Conservation (phyloP, 306 rosid genomes). For the Fragaria nilgerrensis region DNA sequence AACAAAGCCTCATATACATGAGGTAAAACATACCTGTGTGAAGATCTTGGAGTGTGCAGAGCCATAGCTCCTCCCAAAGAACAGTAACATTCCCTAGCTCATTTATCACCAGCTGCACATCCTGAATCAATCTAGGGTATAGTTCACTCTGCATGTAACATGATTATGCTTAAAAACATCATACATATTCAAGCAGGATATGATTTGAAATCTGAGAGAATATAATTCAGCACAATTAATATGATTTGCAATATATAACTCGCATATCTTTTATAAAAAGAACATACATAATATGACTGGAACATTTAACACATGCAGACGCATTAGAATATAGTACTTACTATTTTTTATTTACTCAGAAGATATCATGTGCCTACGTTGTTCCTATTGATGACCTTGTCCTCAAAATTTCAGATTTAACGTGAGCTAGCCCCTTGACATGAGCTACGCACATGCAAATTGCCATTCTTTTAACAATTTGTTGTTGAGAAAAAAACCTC, state of each 20-base stretch:
- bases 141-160: constrained; percentile 71
- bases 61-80: constrained; percentile 99
- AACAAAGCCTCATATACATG: constrained; percentile 10
- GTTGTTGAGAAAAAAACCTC: neutral
- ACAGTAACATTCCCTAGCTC: constrained; percentile 97
- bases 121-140: constrained; percentile 83
- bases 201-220: constrained; percentile 15
- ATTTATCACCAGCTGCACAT: constrained; percentile 88
- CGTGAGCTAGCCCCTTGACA: neutral
- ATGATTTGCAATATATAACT: neutral
- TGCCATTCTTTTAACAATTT: neutral
- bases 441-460: neutral
- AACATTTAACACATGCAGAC: neutral
- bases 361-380: neutral
- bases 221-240: constrained; percentile 3
- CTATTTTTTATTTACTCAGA: neutral
- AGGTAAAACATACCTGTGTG: constrained; percentile 62
- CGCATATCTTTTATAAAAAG: neutral
- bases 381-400: neutral
- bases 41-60: constrained; percentile 96
- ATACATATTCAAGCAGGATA: constrained; percentile 15
- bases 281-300: neutral
- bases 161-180: constrained; percentile 24
- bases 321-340: neutral
- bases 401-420: neutral